These are phyloP conservation scores for Stephanodiscus minutulus DNA, from an alignment of 108 stramenopile genomes.

Conservation along the genomic window DNA sequence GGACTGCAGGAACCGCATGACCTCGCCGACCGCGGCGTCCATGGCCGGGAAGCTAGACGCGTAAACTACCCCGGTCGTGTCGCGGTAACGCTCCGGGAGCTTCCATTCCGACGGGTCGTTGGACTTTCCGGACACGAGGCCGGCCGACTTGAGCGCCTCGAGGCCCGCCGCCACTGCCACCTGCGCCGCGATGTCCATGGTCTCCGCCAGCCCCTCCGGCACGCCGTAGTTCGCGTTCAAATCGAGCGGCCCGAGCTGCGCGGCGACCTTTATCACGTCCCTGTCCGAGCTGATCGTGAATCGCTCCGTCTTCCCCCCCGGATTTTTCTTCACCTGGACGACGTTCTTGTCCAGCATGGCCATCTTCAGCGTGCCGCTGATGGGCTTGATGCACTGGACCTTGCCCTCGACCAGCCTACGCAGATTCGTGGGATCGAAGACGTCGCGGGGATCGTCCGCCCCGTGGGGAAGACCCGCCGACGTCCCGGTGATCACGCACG, in stretches of 20 bases:
- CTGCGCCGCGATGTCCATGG: conserved; percentile 96
- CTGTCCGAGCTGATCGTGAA: conserved; percentile 59
- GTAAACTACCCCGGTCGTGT: conserved; percentile 94
- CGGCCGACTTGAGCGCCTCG: conserved; percentile 94
- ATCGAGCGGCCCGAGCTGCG: conserved; percentile 82
- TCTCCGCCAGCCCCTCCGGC: conserved; percentile 83
- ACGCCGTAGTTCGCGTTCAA: conserved; percentile 86
- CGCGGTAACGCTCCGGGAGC: conserved; percentile 89
- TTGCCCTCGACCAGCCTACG: conserved; percentile 78
- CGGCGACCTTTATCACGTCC: conserved; percentile 87
- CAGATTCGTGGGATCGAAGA: conserved; percentile 80
- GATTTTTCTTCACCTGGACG: conserved; percentile 77
- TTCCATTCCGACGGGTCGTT: conserved; percentile 85
- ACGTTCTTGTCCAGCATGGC: conserved; percentile 95
- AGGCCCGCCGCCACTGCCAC: conserved; percentile 95
- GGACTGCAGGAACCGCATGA: conserved; percentile 90
- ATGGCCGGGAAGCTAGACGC: conserved; percentile 95
- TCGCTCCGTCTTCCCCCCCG: conserved; percentile 64
- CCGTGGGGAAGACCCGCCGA: conserved; percentile 91
- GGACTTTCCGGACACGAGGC: conserved; percentile 80
- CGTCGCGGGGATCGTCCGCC: conserved; percentile 45
- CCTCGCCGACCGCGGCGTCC: conserved; percentile 96
- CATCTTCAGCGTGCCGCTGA: conserved; percentile 63
- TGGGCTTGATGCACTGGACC: conserved; percentile 70
- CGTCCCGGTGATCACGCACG: conserved; percentile 94